Evolutionary conservation across 352 stramenopile genomes (phyloP).

Genomic region (Pythium periplocum): DNA sequence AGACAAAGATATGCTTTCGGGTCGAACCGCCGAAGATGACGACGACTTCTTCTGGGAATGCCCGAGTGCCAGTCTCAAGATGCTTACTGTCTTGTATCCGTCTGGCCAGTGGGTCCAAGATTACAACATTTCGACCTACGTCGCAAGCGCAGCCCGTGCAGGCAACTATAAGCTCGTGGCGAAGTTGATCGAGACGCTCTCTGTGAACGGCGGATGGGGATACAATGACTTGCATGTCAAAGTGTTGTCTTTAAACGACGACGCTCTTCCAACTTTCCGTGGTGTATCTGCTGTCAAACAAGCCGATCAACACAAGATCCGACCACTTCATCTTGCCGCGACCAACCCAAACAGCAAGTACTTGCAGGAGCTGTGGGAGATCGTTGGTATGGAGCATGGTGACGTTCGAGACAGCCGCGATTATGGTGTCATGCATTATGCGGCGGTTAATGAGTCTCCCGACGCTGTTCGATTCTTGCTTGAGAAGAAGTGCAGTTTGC

Average conservation of each 20-base stretch:
- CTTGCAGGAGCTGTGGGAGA: slow-evolving; percentile 35
- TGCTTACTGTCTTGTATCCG: slow-evolving; percentile 3
- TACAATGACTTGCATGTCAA: slow-evolving; percentile 40
- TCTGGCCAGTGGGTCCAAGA: background rate
- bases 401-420: slow-evolving; percentile 34
- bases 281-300: slow-evolving; percentile 41
- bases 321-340: slow-evolving; percentile 50
- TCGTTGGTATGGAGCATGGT: slow-evolving; percentile 25
- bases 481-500: slow-evolving; percentile 28
- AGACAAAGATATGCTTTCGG: background rate
- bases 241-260: slow-evolving; percentile 24
- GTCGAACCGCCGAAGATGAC: background rate
- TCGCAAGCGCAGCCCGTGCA: background rate
- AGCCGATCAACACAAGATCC: slow-evolving; percentile 14
- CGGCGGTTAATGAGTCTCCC: slow-evolving; percentile 29
- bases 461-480: slow-evolving; percentile 40
- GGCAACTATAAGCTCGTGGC: slow-evolving; percentile 8
- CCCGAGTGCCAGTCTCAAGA: background rate
- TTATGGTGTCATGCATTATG: slow-evolving; percentile 50
- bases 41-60: slow-evolving; percentile 5
- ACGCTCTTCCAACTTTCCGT: slow-evolving; percentile 32
- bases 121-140: background rate
- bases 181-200: slow-evolving; percentile 10
- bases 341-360: slow-evolving; percentile 58
- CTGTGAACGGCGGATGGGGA: slow-evolving; percentile 21